These are phyloP conservation scores for Fusarium napiforme DNA, from an alignment of 2,329 filamentous ascomycete genomes.

Conservation along the genomic window DNA sequence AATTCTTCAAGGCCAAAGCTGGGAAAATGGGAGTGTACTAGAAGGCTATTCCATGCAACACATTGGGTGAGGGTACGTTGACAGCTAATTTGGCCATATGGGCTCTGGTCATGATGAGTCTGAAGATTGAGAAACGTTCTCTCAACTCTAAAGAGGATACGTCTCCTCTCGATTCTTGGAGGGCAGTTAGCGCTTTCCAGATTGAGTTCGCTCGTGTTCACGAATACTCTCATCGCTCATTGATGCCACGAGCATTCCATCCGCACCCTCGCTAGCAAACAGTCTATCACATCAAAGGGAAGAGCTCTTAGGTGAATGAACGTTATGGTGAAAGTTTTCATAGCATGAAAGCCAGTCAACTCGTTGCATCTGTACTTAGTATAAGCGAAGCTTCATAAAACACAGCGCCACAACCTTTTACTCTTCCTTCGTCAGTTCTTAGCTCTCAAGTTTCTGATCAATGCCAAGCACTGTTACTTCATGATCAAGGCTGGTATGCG, in stretches of 20 bases:
- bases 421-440: background rate
- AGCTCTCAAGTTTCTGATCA: background rate
- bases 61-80: background rate
- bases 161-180: background rate
- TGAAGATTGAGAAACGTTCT: accelerated
- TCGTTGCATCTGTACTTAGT: background rate
- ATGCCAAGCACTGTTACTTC: background rate
- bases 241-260: too few relatives aligned
- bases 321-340: background rate
- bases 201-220: background rate
- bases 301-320: background rate
- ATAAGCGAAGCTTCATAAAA: background rate
- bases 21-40: background rate
- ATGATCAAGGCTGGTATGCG: background rate
- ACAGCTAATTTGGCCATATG: background rate
- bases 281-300: background rate
- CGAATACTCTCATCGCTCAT: background rate
- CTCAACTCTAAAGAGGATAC: background rate
- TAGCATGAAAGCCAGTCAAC: background rate
- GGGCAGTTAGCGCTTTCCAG: accelerated
- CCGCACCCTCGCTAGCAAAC: too few relatives aligned
- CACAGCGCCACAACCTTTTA: background rate
- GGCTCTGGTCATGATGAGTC: background rate
- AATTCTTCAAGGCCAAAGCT: background rate
- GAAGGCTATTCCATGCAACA: background rate